Evolutionary conservation across 441 rosid species (phyloP).

Genomic region (Pelargonium fulgidum): DNA sequence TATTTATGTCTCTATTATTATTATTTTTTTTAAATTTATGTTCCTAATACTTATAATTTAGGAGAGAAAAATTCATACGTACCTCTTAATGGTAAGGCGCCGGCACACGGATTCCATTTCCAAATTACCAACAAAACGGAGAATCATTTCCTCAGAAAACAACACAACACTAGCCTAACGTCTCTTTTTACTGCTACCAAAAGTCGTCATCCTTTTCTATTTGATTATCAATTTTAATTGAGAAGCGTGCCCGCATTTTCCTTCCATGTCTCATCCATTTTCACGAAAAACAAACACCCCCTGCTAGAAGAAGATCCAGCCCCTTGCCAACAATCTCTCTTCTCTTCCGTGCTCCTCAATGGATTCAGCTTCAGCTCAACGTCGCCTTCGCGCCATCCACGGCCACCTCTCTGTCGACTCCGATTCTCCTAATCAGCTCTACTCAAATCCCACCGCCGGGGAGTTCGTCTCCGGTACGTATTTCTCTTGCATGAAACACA

Average conservation of each 20-base stretch:
- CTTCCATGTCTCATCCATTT: neutral
- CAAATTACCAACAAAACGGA: neutral
- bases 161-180: neutral
- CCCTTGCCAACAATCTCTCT: neutral
- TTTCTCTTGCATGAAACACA: neutral
- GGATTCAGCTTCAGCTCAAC: conserved; percentile 54
- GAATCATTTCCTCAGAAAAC: conserved; percentile 2
- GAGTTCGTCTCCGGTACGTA: conserved; percentile 65
- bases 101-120: neutral
- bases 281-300: neutral
- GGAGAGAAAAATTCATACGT: neutral
- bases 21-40: too few species aligned
- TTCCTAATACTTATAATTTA: neutral
- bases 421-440: conserved; percentile 41
- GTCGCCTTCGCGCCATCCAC: conserved; percentile 64
- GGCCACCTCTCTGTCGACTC: conserved; percentile 50
- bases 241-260: conserved; percentile 11
- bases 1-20: too few species aligned
- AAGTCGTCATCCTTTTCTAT: neutral
- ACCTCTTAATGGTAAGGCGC: neutral
- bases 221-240: neutral
- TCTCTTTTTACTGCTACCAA: neutral
- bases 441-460: conserved; percentile 52
- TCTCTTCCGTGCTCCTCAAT: neutral
- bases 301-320: too few species aligned